Evolutionary conservation across 2,329 filamentous ascomycete genomes (phyloP).

Genomic region (Trichoderma gracile): DNA sequence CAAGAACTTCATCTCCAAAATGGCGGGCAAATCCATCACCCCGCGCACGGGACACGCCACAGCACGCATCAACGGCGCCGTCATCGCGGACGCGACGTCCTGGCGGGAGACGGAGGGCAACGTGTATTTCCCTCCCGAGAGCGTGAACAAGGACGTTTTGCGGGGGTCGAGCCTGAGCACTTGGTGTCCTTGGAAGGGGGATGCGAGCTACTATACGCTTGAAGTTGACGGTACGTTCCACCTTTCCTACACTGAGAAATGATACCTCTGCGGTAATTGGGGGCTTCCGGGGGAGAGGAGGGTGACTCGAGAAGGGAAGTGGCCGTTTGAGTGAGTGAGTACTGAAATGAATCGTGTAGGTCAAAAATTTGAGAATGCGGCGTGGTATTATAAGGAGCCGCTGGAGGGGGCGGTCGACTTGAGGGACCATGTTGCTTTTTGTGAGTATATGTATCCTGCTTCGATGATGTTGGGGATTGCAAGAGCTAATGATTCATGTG

Average conservation of each 20-base stretch:
- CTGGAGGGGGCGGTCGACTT: slow-evolving; percentile 52
- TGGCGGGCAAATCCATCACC: slow-evolving; percentile 25
- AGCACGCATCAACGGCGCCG: slow-evolving; percentile 50
- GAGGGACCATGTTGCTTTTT: slow-evolving; percentile 59
- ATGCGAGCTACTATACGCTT: slow-evolving; percentile 58
- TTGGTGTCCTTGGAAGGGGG: slow-evolving; percentile 58
- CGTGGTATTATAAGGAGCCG: slow-evolving; percentile 60
- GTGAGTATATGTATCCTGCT: slow-evolving; percentile 41
- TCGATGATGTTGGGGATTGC: neutral
- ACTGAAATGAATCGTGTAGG: slow-evolving; percentile 35
- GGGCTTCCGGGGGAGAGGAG: too few relatives aligned
- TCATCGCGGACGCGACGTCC: slow-evolving; percentile 52
- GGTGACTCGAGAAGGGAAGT: neutral
- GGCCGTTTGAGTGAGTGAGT: neutral
- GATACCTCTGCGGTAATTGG: too few relatives aligned
- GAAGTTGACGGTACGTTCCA: slow-evolving; percentile 45
- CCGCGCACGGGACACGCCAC: slow-evolving; percentile 38
- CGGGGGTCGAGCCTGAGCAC: slow-evolving; percentile 49
- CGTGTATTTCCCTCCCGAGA: slow-evolving; percentile 54
- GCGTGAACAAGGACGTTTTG: slow-evolving; percentile 49
- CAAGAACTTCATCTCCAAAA: neutral
- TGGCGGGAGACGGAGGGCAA: slow-evolving; percentile 60
- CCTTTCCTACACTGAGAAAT: neutral
- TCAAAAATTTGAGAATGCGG: slow-evolving; percentile 52
- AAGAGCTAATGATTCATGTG: neutral